Percentiles rank a stretch among this genome's conserved stretches.
phyloP scores from a whole-genome alignment of 805 yeast genomes.

The Maudiozyma barnettii region DNA sequence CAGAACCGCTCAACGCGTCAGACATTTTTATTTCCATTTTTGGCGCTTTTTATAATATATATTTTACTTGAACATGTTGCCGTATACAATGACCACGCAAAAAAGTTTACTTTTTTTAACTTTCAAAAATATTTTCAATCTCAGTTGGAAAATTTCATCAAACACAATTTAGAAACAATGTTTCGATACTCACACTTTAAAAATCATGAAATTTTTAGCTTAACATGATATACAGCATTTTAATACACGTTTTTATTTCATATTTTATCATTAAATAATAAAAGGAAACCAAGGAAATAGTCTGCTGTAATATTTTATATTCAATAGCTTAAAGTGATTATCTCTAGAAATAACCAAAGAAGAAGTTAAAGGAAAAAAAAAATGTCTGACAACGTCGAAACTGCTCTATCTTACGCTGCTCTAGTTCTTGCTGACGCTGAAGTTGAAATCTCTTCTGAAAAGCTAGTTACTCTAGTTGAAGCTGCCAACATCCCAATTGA shows the following conservation, averaged over 20 bases:
- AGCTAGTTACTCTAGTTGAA: constrained; percentile 59
- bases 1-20: no score
- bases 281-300: constrained; percentile 24
- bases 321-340: constrained; percentile 29
- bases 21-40: no score
- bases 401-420: constrained; percentile 96
- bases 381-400: constrained; percentile 49
- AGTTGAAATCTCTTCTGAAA: constrained; percentile 80
- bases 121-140: not conserved
- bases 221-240: not conserved
- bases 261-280: not conserved
- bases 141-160: not conserved
- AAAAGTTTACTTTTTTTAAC: not conserved
- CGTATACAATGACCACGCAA: constrained; percentile 7
- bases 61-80: not conserved
- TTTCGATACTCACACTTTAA: not conserved
- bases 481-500: constrained; percentile 65
- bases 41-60: no score
- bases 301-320: constrained; percentile 22
- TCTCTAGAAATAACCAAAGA: constrained; percentile 16
- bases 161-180: constrained; percentile 21
- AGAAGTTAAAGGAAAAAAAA: constrained; percentile 1
- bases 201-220: not conserved
- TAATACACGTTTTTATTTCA: not conserved
- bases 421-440: constrained; percentile 96